These are phyloP conservation scores for Pseudogymnoascus sp. DNA, from an alignment of 2,329 filamentous ascomycete genomes.

Conservation along the genomic window DNA sequence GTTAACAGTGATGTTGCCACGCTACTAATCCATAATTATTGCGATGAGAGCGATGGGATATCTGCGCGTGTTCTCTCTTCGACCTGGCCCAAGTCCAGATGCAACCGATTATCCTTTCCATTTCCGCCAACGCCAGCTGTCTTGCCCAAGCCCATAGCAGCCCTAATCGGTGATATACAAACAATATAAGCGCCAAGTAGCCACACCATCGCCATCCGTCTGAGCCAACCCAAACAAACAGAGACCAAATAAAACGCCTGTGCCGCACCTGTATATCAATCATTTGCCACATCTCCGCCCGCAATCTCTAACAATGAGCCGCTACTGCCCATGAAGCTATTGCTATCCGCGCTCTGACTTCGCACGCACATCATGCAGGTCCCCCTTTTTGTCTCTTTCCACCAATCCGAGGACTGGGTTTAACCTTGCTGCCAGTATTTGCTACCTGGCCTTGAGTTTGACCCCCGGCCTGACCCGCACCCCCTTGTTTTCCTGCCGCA, in stretches of 20 bases:
- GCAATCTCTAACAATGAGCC: background rate
- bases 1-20: background rate
- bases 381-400: constrained; percentile 33
- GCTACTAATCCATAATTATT: constrained; percentile 6
- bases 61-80: background rate
- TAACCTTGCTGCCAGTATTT: constrained; percentile 23
- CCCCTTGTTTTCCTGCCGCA: constrained; percentile 18
- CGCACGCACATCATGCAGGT: constrained; percentile 17
- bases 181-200: constrained; percentile 8
- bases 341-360: background rate
- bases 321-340: background rate
- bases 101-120: constrained; percentile 2
- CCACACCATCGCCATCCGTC: constrained; percentile 6
- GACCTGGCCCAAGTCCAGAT: background rate
- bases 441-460: background rate
- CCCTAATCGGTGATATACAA: constrained; percentile 9
- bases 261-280: constrained; percentile 3
- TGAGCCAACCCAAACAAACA: constrained; percentile 3
- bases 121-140: constrained; percentile 5
- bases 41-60: constrained; percentile 2
- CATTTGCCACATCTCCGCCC: background rate
- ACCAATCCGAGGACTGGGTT: constrained; percentile 33
- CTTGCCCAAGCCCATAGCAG: constrained; percentile 6
- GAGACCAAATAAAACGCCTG: constrained; percentile 8
- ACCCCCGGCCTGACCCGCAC: constrained; percentile 25